A percentile compares a stretch with the other conserved stretches of the same genome.
Conservation (phyloP, 345 rosid species). For the Citropsis articulata region DNA sequence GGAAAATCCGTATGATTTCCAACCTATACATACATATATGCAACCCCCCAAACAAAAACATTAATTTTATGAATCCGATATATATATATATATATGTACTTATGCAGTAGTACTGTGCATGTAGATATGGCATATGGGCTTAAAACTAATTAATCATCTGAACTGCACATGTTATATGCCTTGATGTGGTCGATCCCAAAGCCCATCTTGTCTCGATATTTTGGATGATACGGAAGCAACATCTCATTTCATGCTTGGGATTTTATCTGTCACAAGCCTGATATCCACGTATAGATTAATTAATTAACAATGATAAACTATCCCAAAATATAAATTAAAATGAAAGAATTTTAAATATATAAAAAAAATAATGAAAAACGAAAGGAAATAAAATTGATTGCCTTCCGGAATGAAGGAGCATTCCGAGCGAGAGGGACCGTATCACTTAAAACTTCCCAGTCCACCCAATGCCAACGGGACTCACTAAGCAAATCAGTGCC, state of each 20-base stretch:
- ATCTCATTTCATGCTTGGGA: slow-evolving; percentile 11
- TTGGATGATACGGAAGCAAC: slow-evolving; percentile 15
- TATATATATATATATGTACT: too few relatives aligned
- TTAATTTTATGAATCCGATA: too few relatives aligned
- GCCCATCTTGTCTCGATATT: background rate
- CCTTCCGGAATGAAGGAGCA: slow-evolving; percentile 15
- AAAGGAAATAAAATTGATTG: background rate
- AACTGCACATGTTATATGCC: background rate
- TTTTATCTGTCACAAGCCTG: background rate
- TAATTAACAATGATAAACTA: too few relatives aligned
- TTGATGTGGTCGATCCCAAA: slow-evolving; percentile 1
- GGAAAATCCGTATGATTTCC: slow-evolving; percentile 7
- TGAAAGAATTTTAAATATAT: too few relatives aligned
- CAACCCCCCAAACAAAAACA: too few relatives aligned
- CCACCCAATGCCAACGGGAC: background rate
- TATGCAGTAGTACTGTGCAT: too few relatives aligned
- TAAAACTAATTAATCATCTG: background rate
- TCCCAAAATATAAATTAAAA: too few relatives aligned
- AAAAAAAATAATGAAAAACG: too few relatives aligned
- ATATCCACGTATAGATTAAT: background rate
- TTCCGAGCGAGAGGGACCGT: background rate
- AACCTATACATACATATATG: background rate
- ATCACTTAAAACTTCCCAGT: slow-evolving; percentile 5
- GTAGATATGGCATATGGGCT: too few relatives aligned
- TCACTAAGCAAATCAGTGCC: background rate